Evolutionary conservation across 73 alveolate genomes (phyloP), one percentile per base, ranked within the genome.

Genomic region (Tetrahymena thermophila): DNA sequence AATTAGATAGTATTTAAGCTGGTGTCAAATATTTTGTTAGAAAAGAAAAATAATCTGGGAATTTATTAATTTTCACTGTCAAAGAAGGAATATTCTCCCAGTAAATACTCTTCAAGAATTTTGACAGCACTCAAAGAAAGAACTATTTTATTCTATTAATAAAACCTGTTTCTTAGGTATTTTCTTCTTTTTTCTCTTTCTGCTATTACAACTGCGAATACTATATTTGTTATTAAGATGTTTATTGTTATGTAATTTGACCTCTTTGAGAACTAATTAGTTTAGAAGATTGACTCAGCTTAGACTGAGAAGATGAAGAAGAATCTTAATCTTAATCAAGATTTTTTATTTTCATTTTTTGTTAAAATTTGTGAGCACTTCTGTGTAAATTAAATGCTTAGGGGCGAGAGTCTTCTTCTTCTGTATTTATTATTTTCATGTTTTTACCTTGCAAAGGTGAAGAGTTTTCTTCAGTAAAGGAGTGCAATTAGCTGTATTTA

Each of bases 121-220:
- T 71, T 71, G 89, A 71, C 89, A 71, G 89, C 89, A 71, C 38
- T 71, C 89, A 71, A 71, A 71, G 89, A 71, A 71, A 71, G 89
- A 71, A 71, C 89, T 71, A 71, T 31, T 71, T 71, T n/a, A 71
- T 71, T 19, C 89, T 71, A n/a, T 71, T 71, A 3, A 71, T 71
- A 71, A 71, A 71, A 10, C 89, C 89, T 13, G 23, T 28, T 28
- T 71, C 89, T 28, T 1, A 28, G 17, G 89, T 71, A 31, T 71
- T 71, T 3, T 50, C 83, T 50, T 50, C 83, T 50, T 21, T 50
- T 21, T 50, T 5, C 6, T 50, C 83, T 19, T 50, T 50, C 28
- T 50, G 31, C 31, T 71, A 71, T 25, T 71, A 71, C 5, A 34
- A 23, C 35, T 56, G 23, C 31, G 3, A 31, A 28, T 71, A 13